Base-by-base conservation (phyloP, 257 asterid genomes). In the Solanum dulcamara region DNA sequence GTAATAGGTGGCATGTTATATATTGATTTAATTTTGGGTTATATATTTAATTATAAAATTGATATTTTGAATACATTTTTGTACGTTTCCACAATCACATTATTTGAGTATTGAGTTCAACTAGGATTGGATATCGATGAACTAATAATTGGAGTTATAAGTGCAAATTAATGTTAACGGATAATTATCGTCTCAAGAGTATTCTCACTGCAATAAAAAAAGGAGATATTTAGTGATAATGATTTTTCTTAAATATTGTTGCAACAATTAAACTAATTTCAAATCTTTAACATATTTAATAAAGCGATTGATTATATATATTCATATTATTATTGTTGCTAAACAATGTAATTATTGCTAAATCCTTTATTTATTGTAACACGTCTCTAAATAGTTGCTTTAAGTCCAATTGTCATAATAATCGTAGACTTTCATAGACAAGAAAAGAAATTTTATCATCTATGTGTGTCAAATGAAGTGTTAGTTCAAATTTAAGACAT, bases 201-300 rank as follows among this genome's bases (percentile, higher is more conserved):
- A 64, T 11, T 28, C 38, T 28, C 28, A 18, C 18, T 51, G 18
- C 4, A 18, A 2, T 3, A 51, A 51, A 6, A 51, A 51, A 51
- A 6, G 18, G 24, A 2, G 24, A 18, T 10, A 18, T 18, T 51
- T 53, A 18, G 1, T 2, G 24, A 51, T 51, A 51, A 51, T 18
- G 18, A 2, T 51, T 6, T 51, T 51, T 18, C 1, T 51, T 2
- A 50, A 50, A 50, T 1, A 13, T 50, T 50, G 3, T 0, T 50
- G 4, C 1, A 7, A 22, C 2, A 18, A 51, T 18, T 2, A 10
- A 51, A 1, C 6, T 51, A 6, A 1, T 2, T 0, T 13, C 10
- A 51, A 0, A 2, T 0, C 0, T 51, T 51, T 51, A 51, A 2
- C 24, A 51, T 51, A 51, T 6, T 51, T 51, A 51, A 51, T 18